Conservation (phyloP, 169 alveolate genomes). For the Plasmodium sp. region DNA sequence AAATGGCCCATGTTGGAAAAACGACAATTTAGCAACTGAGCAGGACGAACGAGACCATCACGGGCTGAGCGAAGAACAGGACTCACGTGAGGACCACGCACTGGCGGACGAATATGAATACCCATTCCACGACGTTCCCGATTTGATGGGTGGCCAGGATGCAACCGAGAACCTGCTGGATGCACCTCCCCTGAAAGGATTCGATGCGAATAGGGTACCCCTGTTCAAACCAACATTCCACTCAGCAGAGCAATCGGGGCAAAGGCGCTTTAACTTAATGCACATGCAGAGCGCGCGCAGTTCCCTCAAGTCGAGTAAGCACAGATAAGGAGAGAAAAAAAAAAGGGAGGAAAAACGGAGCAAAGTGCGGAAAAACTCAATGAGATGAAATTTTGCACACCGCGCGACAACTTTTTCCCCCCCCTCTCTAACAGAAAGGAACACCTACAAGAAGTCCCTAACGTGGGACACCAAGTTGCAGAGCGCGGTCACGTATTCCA, state of each 20-base stretch:
- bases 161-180: neutral
- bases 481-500: conserved; percentile 61
- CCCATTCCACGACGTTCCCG: conserved; percentile 26
- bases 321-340: neutral
- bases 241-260: neutral
- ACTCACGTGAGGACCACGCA: neutral
- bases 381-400: neutral
- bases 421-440: conserved; percentile 14
- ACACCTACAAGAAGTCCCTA: conserved; percentile 57
- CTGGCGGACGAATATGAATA: conserved; percentile 13
- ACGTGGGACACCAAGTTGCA: conserved; percentile 74
- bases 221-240: neutral
- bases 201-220: neutral
- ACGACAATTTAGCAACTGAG: neutral
- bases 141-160: neutral
- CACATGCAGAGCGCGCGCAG: conserved; percentile 74
- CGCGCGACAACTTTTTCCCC: neutral
- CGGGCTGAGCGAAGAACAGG: neutral
- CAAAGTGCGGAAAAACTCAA: neutral
- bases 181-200: neutral
- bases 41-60: neutral
- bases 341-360: neutral
- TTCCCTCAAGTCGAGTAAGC: conserved; percentile 62
- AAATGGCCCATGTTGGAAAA: neutral
- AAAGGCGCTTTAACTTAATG: conserved; percentile 18